These are phyloP conservation scores for Pseudogymnoascus sp. DNA, from an alignment of 2,329 filamentous ascomycete genomes.

Conservation along the genomic window DNA sequence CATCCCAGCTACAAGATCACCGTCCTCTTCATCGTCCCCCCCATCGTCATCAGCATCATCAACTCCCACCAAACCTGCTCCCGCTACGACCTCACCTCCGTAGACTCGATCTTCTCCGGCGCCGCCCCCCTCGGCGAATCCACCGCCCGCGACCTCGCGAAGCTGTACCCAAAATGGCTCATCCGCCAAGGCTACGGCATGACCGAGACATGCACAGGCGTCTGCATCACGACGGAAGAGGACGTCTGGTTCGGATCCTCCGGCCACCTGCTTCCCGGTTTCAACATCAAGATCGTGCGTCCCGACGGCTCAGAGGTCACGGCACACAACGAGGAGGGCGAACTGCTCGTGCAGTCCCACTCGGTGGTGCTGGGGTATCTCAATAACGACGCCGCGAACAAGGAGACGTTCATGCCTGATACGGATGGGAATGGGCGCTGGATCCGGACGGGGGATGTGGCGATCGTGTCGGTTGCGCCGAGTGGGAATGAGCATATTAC, in stretches of 20 bases:
- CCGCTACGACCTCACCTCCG: slow-evolving; percentile 65
- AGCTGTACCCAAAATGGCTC: slow-evolving; percentile 55
- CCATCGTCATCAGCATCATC: slow-evolving; percentile 71
- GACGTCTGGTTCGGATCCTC: slow-evolving; percentile 68
- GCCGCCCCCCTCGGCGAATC: slow-evolving; percentile 73
- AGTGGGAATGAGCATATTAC: slow-evolving; percentile 72
- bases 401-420: slow-evolving; percentile 65
- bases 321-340: slow-evolving; percentile 66
- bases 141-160: slow-evolving; percentile 56
- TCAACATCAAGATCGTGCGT: slow-evolving; percentile 59
- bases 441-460: slow-evolving; percentile 82
- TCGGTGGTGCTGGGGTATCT: slow-evolving; percentile 76
- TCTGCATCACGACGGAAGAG: slow-evolving; percentile 49
- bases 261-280: slow-evolving; percentile 60
- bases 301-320: slow-evolving; percentile 64
- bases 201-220: slow-evolving; percentile 70
- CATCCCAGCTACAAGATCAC: slow-evolving; percentile 49
- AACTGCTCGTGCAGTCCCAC: slow-evolving; percentile 71
- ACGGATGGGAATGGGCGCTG: slow-evolving; percentile 60
- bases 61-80: slow-evolving; percentile 54
- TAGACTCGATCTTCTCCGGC: slow-evolving; percentile 61
- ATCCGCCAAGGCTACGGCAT: slow-evolving; percentile 70
- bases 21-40: slow-evolving; percentile 58
- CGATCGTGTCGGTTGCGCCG: slow-evolving; percentile 56
- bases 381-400: slow-evolving; percentile 75